Evolutionary conservation across 768 basidiomycete genomes (phyloP), one percentile per base, ranked within the genome.

Genomic region (Fibroporia radiculosa): DNA sequence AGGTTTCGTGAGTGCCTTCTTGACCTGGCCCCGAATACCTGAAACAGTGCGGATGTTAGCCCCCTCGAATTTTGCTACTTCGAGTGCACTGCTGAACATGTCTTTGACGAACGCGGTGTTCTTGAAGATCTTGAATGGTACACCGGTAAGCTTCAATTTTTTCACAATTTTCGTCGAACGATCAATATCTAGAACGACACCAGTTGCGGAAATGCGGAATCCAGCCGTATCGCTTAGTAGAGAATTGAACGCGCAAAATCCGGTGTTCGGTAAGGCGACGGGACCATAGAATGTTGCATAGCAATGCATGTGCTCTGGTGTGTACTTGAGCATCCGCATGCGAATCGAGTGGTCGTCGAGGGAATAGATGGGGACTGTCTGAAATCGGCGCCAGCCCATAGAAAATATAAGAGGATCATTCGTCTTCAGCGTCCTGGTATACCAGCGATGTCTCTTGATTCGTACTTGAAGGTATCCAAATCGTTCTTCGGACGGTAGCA

Each of bases 231-330:
- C 77, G n/a, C 69, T 70, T 0, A 70, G 63, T 13, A 99, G 66
- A 0, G 84, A 80, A 63, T 93, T 97, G 75, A 99, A 98, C 2
- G 95, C 86, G 62, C 96, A 98, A 67, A 99, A 93, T 25, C 93
- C 93, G 0, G 91, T 96, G 65, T 96, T 96, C 18, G 93, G 95
- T 0, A 89, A 69, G 2, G 91, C 71, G 18, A 91, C 82, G 6
- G 96, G 95, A 0, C 92, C 95, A 58, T 93, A 99, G 65, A 98
- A 96, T 2, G 93, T 96, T 2, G 93, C 95, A 58, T 84, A 95
- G 58, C 96, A 99, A 61, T 99, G 96, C 96, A 95, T 97, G 59
- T 99, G 96, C 66, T 99, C 96, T 0, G 96, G 96, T 0, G 96
- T 97, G 62, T 99, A 99, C 67, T 99, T 99, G 68, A 99, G 85